Evolutionary conservation across 2,329 filamentous ascomycete genomes (phyloP).

Genomic region (Trichoderma atrobrunneum): DNA sequence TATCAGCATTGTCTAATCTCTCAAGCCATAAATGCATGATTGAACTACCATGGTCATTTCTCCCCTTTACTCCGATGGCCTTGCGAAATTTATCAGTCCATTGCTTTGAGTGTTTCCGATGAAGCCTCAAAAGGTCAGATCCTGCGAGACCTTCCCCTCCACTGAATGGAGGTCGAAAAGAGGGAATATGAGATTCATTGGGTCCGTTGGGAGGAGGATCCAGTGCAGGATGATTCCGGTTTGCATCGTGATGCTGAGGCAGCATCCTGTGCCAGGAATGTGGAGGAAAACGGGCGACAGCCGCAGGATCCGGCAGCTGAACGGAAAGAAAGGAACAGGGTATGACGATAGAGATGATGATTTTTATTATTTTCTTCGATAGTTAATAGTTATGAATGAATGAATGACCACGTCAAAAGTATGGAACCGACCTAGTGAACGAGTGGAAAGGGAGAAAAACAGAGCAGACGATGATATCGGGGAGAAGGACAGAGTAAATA

Average conservation of each 20-base stretch:
- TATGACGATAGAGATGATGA: not conserved
- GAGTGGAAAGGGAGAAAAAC: not conserved
- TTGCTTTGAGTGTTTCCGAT: constrained; percentile 31
- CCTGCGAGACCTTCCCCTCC: constrained; percentile 17
- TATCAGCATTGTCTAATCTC: not conserved
- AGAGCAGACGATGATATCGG: not conserved
- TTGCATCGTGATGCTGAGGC: constrained; percentile 28
- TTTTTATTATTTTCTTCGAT: not conserved
- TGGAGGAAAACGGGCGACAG: not conserved
- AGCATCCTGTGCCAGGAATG: constrained; percentile 29
- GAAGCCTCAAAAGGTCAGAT: constrained; percentile 25
- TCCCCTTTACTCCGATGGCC: constrained; percentile 28
- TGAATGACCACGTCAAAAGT: constrained; percentile 1
- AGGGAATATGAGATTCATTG: constrained; percentile 13
- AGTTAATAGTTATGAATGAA: constrained; percentile 8
- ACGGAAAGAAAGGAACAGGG: not conserved
- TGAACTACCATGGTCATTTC: constrained; percentile 28
- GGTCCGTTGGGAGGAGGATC: constrained; percentile 23
- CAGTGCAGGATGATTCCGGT: constrained; percentile 27
- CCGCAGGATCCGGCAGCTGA: not conserved
- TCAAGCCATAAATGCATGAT: not conserved
- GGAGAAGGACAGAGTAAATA: not conserved
- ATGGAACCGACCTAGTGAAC: not conserved
- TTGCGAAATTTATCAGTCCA: constrained; percentile 35
- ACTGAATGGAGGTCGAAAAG: constrained; percentile 11